Conservation (phyloP, 768 basidiomycete species). For the Austroboletus festivus region DNA sequence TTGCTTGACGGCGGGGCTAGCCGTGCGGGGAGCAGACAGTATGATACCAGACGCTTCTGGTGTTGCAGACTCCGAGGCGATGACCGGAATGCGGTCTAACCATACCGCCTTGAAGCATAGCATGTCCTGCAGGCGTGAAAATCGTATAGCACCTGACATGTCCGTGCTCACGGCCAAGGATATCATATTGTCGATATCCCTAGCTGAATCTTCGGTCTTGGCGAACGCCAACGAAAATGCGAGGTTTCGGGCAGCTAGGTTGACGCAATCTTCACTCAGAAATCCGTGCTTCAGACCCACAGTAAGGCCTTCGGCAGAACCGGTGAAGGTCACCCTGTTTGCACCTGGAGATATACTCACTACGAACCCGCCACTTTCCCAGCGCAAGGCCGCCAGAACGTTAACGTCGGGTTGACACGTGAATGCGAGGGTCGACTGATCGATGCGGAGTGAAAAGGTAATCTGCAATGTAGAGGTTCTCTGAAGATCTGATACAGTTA, state of each 20-base stretch:
- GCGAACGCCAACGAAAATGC: slow-evolving; percentile 71
- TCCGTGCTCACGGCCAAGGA: slow-evolving; percentile 85
- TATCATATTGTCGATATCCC: slow-evolving; percentile 47
- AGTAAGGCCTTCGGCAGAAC: slow-evolving; percentile 77
- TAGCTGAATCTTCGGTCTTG: slow-evolving; percentile 41
- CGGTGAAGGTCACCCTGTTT: slow-evolving; percentile 69
- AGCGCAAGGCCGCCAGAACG: slow-evolving; percentile 83
- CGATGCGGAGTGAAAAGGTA: slow-evolving; percentile 86
- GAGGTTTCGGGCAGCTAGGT: slow-evolving; percentile 78
- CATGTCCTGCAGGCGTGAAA: slow-evolving; percentile 87
- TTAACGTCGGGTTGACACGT: slow-evolving; percentile 91
- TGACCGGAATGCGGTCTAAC: slow-evolving; percentile 81
- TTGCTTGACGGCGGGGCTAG: slow-evolving; percentile 28
- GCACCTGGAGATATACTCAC: slow-evolving; percentile 73
- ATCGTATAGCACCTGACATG: slow-evolving; percentile 71
- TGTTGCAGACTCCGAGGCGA: slow-evolving; percentile 42
- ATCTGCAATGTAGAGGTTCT: slow-evolving; percentile 58
- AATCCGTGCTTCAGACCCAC: slow-evolving; percentile 83
- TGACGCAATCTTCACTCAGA: slow-evolving; percentile 78
- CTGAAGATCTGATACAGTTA: slow-evolving; percentile 9
- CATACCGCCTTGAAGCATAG: slow-evolving; percentile 95
- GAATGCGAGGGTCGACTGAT: slow-evolving; percentile 80
- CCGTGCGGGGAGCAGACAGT: slow-evolving; percentile 11
- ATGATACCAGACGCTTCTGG: slow-evolving; percentile 20
- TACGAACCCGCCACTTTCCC: slow-evolving; percentile 94